Percentiles rank a stretch among this genome's conserved stretches.
phyloP scores from a whole-genome alignment of 768 basidiomycete genomes.

The Tubosaeta brunneosetosa region DNA sequence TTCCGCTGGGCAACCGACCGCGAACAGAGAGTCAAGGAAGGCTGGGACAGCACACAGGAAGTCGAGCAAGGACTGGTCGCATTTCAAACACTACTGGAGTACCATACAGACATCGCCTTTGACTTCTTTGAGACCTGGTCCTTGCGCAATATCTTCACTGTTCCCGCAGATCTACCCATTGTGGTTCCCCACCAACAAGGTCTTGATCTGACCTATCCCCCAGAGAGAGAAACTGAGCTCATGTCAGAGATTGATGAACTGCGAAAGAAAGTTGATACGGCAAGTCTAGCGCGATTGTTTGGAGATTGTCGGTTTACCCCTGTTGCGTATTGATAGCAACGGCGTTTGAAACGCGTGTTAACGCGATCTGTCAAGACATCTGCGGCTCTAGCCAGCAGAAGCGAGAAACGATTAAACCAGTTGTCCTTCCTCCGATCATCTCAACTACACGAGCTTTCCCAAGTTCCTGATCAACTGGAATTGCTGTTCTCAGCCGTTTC shows the following conservation, averaged over 20 bases:
- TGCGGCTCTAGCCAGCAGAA: slow-evolving; percentile 41
- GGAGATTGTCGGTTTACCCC: slow-evolving; percentile 5
- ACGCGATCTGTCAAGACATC: slow-evolving; percentile 49
- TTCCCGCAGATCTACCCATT: slow-evolving; percentile 63
- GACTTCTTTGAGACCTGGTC: slow-evolving; percentile 92
- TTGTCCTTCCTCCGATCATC: slow-evolving; percentile 44
- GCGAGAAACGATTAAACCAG: slow-evolving; percentile 38
- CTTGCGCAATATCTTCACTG: slow-evolving; percentile 79
- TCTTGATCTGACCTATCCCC: slow-evolving; percentile 57
- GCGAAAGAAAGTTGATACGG: slow-evolving; percentile 62
- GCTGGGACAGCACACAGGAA: slow-evolving; percentile 62
- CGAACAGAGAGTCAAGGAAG: slow-evolving; percentile 39
- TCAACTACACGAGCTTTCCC: slow-evolving; percentile 35
- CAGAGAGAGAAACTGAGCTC: slow-evolving; percentile 57
- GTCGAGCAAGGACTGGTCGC: slow-evolving; percentile 77
- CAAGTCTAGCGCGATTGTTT: slow-evolving; percentile 34
- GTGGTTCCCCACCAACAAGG: slow-evolving; percentile 74
- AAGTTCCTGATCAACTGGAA: slow-evolving; percentile 38
- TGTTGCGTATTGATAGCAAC: slow-evolving; percentile 43
- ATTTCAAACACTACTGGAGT: slow-evolving; percentile 85
- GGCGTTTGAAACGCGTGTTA: slow-evolving; percentile 56
- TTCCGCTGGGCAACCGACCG: slow-evolving; percentile 70
- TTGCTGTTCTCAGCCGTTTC: slow-evolving; percentile 46
- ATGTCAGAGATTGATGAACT: slow-evolving; percentile 66
- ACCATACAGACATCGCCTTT: slow-evolving; percentile 85